phyloP scores from a whole-genome alignment of 352 stramenopile species.

The Pythium monospermum region DNA sequence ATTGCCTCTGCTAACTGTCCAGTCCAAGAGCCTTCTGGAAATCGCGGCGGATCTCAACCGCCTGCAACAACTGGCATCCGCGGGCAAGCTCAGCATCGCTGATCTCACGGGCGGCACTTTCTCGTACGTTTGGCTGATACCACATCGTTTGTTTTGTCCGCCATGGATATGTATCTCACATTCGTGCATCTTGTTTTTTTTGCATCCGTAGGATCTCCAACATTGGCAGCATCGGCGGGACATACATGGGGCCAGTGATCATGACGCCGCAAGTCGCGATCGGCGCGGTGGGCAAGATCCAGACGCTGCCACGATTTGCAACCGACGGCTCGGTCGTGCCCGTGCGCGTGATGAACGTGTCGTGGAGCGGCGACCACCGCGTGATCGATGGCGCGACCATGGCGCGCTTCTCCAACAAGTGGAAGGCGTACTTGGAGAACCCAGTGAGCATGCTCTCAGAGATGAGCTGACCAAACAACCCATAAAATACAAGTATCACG shows the following conservation, averaged over 20 bases:
- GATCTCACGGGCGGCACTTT: conserved; percentile 93
- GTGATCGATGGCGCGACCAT: conserved; percentile 98
- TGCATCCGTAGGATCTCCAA: conserved; percentile 64
- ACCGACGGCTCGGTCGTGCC: conserved; percentile 79
- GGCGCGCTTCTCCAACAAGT: conserved; percentile 96
- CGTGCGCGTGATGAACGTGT: conserved; percentile 94
- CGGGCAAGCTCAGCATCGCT: conserved; percentile 66
- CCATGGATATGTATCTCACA: too few relatives aligned
- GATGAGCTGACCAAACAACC: too few relatives aligned
- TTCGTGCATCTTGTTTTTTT: background rate
- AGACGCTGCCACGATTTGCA: conserved; percentile 93
- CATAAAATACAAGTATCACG: too few relatives aligned
- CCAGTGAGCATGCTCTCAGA: conserved; percentile 90
- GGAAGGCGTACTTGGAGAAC: conserved; percentile 95
- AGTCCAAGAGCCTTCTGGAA: conserved; percentile 78
- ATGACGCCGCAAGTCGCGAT: conserved; percentile 96
- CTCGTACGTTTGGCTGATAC: conserved; percentile 63
- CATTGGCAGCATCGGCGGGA: conserved; percentile 96
- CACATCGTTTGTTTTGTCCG: too few relatives aligned
- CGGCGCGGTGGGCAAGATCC: conserved; percentile 95
- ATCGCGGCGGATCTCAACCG: conserved; percentile 83
- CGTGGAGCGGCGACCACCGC: conserved; percentile 97
- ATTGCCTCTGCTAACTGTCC: conserved; percentile 1
- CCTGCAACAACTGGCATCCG: conserved; percentile 82
- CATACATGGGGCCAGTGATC: conserved; percentile 96